These are phyloP conservation scores for Aspergillus sp. DNA, from an alignment of 2,329 filamentous ascomycete species.

Conservation along the genomic window DNA sequence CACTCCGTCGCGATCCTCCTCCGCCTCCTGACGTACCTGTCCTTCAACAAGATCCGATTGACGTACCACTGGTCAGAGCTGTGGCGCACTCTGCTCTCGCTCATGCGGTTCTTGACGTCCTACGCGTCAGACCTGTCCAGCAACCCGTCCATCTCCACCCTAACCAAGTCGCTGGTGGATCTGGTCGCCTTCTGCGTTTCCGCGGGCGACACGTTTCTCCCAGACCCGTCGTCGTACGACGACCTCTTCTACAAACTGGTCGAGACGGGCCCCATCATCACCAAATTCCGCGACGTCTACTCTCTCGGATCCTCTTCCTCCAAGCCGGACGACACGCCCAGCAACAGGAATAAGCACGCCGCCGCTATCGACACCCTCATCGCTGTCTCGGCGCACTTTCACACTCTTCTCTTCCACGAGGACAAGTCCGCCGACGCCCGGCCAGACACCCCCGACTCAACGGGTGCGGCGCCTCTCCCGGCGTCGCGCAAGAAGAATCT, in stretches of 20 bases:
- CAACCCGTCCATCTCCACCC: conserved; percentile 57
- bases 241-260: conserved; percentile 98
- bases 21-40: conserved; percentile 73
- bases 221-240: conserved; percentile 78
- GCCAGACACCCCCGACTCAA: conserved; percentile 6
- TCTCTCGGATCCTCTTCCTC: conserved; percentile 26
- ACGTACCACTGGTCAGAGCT: conserved; percentile 92
- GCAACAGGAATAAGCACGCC: conserved; percentile 28
- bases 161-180: conserved; percentile 71
- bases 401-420: conserved; percentile 56
- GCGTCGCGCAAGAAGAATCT: conserved; percentile 52
- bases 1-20: conserved; percentile 73
- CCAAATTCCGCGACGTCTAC: conserved; percentile 75
- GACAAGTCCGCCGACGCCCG: conserved; percentile 37
- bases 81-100: conserved; percentile 77
- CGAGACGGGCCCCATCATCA: conserved; percentile 73
- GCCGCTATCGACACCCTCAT: conserved; percentile 78
- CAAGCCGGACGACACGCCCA: conserved; percentile 9
- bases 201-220: conserved; percentile 81
- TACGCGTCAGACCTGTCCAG: conserved; percentile 70
- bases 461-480: conserved; percentile 21
- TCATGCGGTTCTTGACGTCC: conserved; percentile 81
- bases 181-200: conserved; percentile 76
- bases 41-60: conserved; percentile 70
- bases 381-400: conserved; percentile 71